phyloP scores from a whole-genome alignment of 2,329 filamentous ascomycete genomes.

The Colletotrichum tropicicola region DNA sequence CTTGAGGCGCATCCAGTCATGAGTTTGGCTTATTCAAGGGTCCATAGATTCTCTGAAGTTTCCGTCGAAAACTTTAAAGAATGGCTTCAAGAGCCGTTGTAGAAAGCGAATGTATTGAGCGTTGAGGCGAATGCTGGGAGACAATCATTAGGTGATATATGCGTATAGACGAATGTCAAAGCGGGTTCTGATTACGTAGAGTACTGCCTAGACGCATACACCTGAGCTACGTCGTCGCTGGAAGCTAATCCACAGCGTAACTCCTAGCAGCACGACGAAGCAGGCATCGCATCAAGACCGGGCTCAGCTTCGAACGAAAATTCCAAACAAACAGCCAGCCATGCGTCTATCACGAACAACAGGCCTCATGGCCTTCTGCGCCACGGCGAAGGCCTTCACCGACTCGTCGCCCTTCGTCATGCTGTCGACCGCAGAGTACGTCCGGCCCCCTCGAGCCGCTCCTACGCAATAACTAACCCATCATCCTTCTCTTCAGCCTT shows the following conservation, averaged over 20 bases:
- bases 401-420: slow-evolving; percentile 91
- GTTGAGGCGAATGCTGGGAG: too few relatives aligned
- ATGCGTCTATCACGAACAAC: slow-evolving; percentile 66
- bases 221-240: slow-evolving; percentile 8
- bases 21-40: too few relatives aligned
- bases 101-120: too few relatives aligned
- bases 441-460: slow-evolving; percentile 7
- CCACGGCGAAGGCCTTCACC: slow-evolving; percentile 75
- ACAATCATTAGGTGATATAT: not conserved
- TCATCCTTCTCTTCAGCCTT: slow-evolving; percentile 38
- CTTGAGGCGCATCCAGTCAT: too few relatives aligned
- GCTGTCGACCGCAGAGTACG: slow-evolving; percentile 85
- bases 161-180: not conserved
- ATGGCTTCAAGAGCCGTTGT: too few relatives aligned
- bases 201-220: not conserved
- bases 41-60: too few relatives aligned
- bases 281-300: slow-evolving; percentile 23
- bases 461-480: slow-evolving; percentile 12
- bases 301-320: slow-evolving; percentile 12
- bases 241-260: slow-evolving; percentile 5
- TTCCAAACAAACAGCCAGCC: slow-evolving; percentile 26
- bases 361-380: slow-evolving; percentile 62
- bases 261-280: slow-evolving; percentile 9
- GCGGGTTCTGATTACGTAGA: not conserved
- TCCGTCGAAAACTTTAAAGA: too few relatives aligned